Base-by-base conservation (phyloP, 2,329 filamentous ascomycete species). In the Epichloe baconii region DNA sequence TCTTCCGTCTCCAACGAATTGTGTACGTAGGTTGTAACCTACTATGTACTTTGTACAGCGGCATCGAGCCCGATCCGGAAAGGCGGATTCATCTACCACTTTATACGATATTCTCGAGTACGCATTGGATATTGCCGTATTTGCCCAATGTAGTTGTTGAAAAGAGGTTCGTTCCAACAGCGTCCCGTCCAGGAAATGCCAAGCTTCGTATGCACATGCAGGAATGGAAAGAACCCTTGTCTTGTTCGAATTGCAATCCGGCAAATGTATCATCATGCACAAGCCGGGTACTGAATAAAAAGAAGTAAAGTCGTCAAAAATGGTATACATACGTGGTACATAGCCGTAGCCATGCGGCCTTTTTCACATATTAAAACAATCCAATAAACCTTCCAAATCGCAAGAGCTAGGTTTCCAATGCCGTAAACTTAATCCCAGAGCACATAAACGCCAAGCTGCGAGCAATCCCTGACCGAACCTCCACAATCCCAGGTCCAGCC, bases 301-400 rank as follows among this genome's bases (percentile, higher is more conserved):
- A 38, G 5, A 38, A n/a, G 11, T 5, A 38, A 38, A 38, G 17
- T 50, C 11, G 19, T 45, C 12, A 35, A 19, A 42, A 35, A 34
- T 42, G 44, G 45, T 52, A 46, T 19, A 47, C 44, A 51, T 34
- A 47, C 4, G 37, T 12, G 8, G 35, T 47, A 46, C 44, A 47
- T 42, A 11, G n/a, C 44, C 43, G 11, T 17, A 26, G 45, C 37
- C 49, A 37, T 26, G 5, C n/a, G 11, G 36, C 15, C 37, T 43
- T 34, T 17, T 17, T 42, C 14, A 46, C 35, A 46, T 44, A 46
- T 14, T 40, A 34, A 56, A 60, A 56, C 53, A 60, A 60, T 57
- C 58, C 61, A 55, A 44, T 62, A 55, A 56, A 58, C 63, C 64
- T 59, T 63, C 60, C 64, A 55, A 50, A 50, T 58, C 62, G 58